Percentiles rank a stretch among this genome's conserved stretches.
phyloP scores from a whole-genome alignment of 2,329 filamentous ascomycete species.

The Cladophialophora bantiana region DNA sequence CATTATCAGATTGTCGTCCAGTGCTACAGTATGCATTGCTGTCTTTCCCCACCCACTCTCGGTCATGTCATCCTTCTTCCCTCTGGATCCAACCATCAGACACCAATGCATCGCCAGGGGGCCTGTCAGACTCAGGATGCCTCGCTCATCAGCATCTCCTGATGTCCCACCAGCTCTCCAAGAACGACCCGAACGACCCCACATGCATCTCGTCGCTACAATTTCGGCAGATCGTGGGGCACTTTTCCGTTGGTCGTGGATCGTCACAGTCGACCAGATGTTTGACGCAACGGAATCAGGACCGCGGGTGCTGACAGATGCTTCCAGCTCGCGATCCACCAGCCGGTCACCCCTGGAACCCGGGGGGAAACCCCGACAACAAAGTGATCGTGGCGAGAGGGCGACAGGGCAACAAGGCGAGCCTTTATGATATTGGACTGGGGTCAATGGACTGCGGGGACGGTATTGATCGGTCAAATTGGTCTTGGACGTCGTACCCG shows the following conservation, averaged over 20 bases:
- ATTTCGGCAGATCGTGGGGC: constrained; percentile 25
- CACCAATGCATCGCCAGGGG: background rate
- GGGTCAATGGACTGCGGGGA: constrained; percentile 10
- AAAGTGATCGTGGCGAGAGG: background rate
- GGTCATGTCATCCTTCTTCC: background rate
- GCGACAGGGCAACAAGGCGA: background rate
- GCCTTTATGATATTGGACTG: background rate
- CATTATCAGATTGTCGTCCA: background rate
- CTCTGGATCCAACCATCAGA: background rate
- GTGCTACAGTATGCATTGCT: too few relatives aligned
- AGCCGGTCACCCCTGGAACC: background rate
- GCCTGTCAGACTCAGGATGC: background rate
- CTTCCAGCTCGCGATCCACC: background rate
- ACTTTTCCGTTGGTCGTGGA: background rate
- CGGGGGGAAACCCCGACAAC: background rate
- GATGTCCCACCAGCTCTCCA: constrained; percentile 17
- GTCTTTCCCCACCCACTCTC: too few relatives aligned
- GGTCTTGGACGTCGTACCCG: constrained; percentile 8
- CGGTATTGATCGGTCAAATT: constrained; percentile 8
- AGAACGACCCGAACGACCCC: constrained; percentile 3
- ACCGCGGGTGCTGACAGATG: constrained; percentile 21
- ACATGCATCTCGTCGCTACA: constrained; percentile 10
- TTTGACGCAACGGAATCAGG: constrained; percentile 17
- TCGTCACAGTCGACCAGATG: background rate
- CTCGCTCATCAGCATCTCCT: background rate